Conservation (phyloP, 805 yeast genomes). For the Lipomyces yamanashiensis region DNA sequence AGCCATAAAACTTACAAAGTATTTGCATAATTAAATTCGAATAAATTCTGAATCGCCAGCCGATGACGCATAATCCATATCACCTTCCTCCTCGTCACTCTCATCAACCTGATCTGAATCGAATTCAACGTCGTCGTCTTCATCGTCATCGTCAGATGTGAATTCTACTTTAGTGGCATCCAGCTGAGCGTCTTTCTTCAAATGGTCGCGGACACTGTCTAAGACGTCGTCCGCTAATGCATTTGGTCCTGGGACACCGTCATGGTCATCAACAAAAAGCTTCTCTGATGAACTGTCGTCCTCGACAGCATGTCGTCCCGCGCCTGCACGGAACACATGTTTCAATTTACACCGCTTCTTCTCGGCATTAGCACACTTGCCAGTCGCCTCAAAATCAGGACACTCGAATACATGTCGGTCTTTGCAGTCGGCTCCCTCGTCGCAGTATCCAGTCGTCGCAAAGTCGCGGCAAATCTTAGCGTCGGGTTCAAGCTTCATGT, state of each 20-base stretch:
- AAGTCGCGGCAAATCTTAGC: constrained; percentile 67
- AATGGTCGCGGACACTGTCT: constrained; percentile 31
- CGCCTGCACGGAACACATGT: constrained; percentile 51
- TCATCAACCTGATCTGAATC: constrained; percentile 36
- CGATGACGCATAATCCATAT: constrained; percentile 1
- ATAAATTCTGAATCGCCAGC: constrained; percentile 15
- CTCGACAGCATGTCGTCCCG: constrained; percentile 37
- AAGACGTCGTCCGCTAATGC: constrained; percentile 26
- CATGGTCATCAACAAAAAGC: constrained; percentile 34
- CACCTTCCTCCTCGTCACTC: constrained; percentile 16
- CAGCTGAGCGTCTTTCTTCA: constrained; percentile 27
- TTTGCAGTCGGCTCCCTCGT: constrained; percentile 60
- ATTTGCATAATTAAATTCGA: not conserved
- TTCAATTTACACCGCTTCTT: constrained; percentile 54
- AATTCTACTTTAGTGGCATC: constrained; percentile 18
- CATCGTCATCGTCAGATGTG: constrained; percentile 35
- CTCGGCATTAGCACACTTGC: constrained; percentile 58
- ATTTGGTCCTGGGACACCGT: constrained; percentile 29
- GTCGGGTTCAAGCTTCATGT: constrained; percentile 50
- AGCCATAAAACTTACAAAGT: not conserved
- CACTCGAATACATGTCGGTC: constrained; percentile 65
- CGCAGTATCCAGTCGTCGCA: constrained; percentile 71
- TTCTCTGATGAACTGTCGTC: constrained; percentile 20
- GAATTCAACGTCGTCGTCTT: constrained; percentile 28
- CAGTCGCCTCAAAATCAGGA: constrained; percentile 71